Percentiles rank a stretch among this genome's conserved stretches.
These are phyloP conservation scores for Pseudogymnoascus sp. DNA, from an alignment of 2,329 filamentous ascomycete species.

Conservation along the genomic window DNA sequence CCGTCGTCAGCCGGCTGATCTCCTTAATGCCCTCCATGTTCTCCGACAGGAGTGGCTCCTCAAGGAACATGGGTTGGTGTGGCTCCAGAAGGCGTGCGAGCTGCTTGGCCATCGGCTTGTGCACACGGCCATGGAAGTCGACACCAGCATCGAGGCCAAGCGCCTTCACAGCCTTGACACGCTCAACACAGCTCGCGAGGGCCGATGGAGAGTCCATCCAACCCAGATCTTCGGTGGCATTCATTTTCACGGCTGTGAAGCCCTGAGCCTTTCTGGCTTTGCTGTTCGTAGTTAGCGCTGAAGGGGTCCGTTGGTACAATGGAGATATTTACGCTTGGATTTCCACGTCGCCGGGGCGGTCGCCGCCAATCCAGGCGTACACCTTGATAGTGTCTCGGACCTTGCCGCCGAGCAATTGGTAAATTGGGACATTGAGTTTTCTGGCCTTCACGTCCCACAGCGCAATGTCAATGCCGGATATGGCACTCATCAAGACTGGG, in stretches of 20 bases:
- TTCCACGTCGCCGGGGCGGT: constrained; percentile 59
- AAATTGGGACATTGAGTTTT: constrained; percentile 56
- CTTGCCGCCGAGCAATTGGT: constrained; percentile 67
- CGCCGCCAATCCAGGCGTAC: constrained; percentile 72
- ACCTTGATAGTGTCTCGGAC: constrained; percentile 61
- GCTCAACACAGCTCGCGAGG: constrained; percentile 54
- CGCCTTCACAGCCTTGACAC: constrained; percentile 59
- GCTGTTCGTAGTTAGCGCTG: constrained; percentile 28
- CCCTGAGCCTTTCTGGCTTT: constrained; percentile 51
- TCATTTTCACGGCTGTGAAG: constrained; percentile 67
- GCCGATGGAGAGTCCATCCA: constrained; percentile 65
- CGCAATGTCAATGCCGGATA: constrained; percentile 71
- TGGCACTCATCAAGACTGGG: constrained; percentile 70
- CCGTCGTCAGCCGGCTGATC: constrained; percentile 45
- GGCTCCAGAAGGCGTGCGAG: constrained; percentile 59
- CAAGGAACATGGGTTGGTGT: constrained; percentile 63
- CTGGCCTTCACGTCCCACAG: constrained; percentile 69
- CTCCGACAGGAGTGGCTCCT: constrained; percentile 64
- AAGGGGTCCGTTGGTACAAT: not conserved
- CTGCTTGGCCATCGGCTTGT: constrained; percentile 76
- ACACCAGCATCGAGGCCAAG: constrained; percentile 65
- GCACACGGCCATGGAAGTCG: constrained; percentile 70
- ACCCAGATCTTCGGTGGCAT: constrained; percentile 64
- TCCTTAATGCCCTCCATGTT: constrained; percentile 56
- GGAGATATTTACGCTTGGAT: constrained; percentile 42